A percentile compares a stretch with the other conserved stretches of the same genome.
phyloP scores from a whole-genome alignment of 2,329 filamentous ascomycete genomes.

The Diplodia sapinea region DNA sequence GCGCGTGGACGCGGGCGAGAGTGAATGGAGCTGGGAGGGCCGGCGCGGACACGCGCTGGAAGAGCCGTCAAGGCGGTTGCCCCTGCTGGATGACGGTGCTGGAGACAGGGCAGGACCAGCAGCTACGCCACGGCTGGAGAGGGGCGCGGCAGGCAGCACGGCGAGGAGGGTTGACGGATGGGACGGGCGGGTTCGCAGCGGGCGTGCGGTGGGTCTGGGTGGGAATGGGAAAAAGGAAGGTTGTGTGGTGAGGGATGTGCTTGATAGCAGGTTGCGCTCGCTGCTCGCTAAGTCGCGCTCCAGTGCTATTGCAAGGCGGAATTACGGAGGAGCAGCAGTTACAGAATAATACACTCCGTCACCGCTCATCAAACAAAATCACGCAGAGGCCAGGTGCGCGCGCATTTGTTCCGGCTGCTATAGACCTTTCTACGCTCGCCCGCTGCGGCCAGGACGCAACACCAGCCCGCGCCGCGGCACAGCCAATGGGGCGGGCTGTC shows the following conservation, averaged over 20 bases:
- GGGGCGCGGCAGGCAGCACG: constrained; percentile 26
- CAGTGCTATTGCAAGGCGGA: constrained; percentile 30
- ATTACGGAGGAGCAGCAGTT: constrained; percentile 30
- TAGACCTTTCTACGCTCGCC: constrained; percentile 10
- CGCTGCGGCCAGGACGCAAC: constrained; percentile 7
- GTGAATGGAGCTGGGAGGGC: constrained; percentile 23
- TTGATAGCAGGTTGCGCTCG: constrained; percentile 31
- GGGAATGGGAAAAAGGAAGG: constrained; percentile 24
- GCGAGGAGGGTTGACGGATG: constrained; percentile 13
- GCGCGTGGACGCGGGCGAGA: constrained; percentile 15
- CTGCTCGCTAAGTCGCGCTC: constrained; percentile 25
- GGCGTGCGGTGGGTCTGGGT: constrained; percentile 13
- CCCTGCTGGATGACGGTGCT: constrained; percentile 32
- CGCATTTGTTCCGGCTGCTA: constrained; percentile 29
- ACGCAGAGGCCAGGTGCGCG: constrained; percentile 28
- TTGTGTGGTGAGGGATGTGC: constrained; percentile 29
- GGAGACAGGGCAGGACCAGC: constrained; percentile 19
- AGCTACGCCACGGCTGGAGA: constrained; percentile 23
- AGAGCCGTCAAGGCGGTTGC: constrained; percentile 29
- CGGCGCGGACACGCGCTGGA: constrained; percentile 23
- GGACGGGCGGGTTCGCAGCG: constrained; percentile 28
- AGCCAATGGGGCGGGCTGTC: constrained; percentile 16
- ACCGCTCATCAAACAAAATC: constrained; percentile 29
- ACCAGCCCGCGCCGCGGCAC: constrained; percentile 4
- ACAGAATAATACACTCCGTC: constrained; percentile 30